Conservation (phyloP, 768 basidiomycete species). For the Cyclocybe aegerita region DNA sequence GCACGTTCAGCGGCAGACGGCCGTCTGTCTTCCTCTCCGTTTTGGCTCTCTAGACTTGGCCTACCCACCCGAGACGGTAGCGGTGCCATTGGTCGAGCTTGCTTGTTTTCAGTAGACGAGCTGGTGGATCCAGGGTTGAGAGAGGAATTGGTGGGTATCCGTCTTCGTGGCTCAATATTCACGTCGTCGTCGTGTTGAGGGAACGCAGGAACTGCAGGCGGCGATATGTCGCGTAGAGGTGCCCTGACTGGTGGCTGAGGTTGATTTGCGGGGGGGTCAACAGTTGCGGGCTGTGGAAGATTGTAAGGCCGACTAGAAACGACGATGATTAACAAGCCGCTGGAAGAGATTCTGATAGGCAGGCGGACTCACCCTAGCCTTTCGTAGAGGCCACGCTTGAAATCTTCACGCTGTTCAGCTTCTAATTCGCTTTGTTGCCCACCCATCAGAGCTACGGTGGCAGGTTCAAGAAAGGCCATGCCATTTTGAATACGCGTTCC, state of each 20-base stretch:
- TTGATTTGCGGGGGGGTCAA: slow-evolving; percentile 1
- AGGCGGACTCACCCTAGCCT: slow-evolving; percentile 62
- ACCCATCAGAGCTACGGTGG: slow-evolving; percentile 58
- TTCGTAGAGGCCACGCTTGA: slow-evolving; percentile 56
- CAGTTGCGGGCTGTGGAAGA: slow-evolving; percentile 1
- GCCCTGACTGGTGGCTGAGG: slow-evolving; percentile 25
- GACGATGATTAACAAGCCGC: too few relatives aligned
- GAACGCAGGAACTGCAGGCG: slow-evolving; percentile 23
- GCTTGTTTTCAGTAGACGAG: neutral
- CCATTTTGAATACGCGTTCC: slow-evolving; percentile 68
- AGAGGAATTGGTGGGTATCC: slow-evolving; percentile 25
- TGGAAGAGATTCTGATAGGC: too few relatives aligned
- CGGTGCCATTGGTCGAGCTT: slow-evolving; percentile 7
- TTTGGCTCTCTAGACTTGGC: slow-evolving; percentile 3
- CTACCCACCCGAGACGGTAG: slow-evolving; percentile 13
- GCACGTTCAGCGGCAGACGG: slow-evolving; percentile 10
- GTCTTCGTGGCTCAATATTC: slow-evolving; percentile 36
- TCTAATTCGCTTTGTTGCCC: slow-evolving; percentile 68
- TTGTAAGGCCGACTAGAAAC: neutral
- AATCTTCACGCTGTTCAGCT: slow-evolving; percentile 50
- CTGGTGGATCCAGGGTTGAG: slow-evolving; percentile 1
- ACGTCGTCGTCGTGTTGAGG: slow-evolving; percentile 33
- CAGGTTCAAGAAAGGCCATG: slow-evolving; percentile 76
- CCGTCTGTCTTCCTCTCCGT: neutral
- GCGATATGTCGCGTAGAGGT: slow-evolving; percentile 40